phyloP scores from a whole-genome alignment of 257 asterid species.

The Leonotis leonurus region DNA sequence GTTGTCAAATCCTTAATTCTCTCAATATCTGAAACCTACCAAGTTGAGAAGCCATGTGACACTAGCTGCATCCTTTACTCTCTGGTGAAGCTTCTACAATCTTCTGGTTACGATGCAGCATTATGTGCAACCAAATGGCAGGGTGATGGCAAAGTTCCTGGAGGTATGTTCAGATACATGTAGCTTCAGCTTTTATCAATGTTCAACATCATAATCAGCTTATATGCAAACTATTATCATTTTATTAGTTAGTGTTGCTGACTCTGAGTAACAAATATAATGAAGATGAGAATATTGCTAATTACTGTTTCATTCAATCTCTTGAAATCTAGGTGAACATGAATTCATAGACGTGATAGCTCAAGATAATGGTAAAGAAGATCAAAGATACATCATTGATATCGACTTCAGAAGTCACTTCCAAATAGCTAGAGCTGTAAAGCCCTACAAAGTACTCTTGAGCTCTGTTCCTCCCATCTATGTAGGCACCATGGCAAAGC shows the following conservation, averaged over 20 bases:
- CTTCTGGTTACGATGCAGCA: conserved; percentile 43
- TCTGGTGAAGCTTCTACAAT: conserved; percentile 38
- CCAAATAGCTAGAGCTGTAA: conserved; percentile 53
- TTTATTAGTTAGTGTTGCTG: background rate
- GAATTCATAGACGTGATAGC: conserved; percentile 40
- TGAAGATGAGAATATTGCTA: background rate
- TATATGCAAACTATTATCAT: background rate
- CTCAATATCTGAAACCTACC: conserved; percentile 25
- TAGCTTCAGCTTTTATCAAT: background rate
- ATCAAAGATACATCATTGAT: conserved; percentile 35
- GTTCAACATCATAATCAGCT: background rate
- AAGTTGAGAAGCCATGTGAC: conserved; percentile 25
- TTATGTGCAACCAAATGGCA: conserved; percentile 44
- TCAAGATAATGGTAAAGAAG: conserved; percentile 19
- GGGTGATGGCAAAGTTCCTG: conserved; percentile 34
- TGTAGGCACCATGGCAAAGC: conserved; percentile 31
- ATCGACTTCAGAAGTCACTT: conserved; percentile 48
- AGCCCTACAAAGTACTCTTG: conserved; percentile 27
- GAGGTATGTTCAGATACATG: conserved; percentile 30
- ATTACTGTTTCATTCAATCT: background rate
- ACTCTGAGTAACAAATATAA: background rate
- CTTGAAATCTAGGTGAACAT: conserved; percentile 32
- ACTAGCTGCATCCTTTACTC: conserved; percentile 36
- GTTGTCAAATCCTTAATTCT: conserved; percentile 39
- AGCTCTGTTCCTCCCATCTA: conserved; percentile 32